Evolutionary conservation across 768 basidiomycete genomes (phyloP), one percentile per base, ranked within the genome.

Genomic region (Panaeolus cyanescens): DNA sequence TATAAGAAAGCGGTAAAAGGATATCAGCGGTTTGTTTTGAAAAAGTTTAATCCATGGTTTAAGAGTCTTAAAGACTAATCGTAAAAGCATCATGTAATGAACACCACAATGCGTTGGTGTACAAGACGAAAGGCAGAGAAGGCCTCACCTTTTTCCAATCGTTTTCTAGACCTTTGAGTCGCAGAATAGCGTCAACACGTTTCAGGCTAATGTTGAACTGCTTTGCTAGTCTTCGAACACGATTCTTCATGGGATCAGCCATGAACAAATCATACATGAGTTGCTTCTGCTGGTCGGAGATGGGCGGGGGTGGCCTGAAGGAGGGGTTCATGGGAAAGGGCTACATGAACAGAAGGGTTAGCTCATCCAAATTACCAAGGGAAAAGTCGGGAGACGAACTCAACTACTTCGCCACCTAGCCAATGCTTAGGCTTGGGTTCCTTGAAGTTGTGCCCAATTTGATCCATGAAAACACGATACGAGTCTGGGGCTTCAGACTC

Each of bases 61-160:
- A 64, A 64, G 64, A 68, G 89, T 93, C 93, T 93, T 89, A 74
- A 93, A 93, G 92, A 96, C 93, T 95, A 96, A 96, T 95, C 94
- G 89, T 75, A 74, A 75, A 77, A 62, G 59, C 71, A 71, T 71
- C 71, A 70, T 56, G 30, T 50, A 28, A 28, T 28, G 45, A 5
- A 6, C 25, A 31, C 57, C 57, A 37, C 53, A 32, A 45, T 61
- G 53, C 15, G 57, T 65, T 54, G 54, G 50, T 34, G 67, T 50
- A 68, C 64, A 63, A 63, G 64, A 65, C 54, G 28, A 42, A 39
- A 65, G 33, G 55, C 54, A 61, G 65, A 60, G 36, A 8, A 55
- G 62, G 34, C 79, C 85, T 69, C 69, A 90, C 92, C 90, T 91
- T 85, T 69, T 78, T 75, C 90, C 87, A 91, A 56, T 80, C 75